These are phyloP conservation scores for Galerina sulciceps DNA, from an alignment of 768 basidiomycete genomes.

Conservation along the genomic window DNA sequence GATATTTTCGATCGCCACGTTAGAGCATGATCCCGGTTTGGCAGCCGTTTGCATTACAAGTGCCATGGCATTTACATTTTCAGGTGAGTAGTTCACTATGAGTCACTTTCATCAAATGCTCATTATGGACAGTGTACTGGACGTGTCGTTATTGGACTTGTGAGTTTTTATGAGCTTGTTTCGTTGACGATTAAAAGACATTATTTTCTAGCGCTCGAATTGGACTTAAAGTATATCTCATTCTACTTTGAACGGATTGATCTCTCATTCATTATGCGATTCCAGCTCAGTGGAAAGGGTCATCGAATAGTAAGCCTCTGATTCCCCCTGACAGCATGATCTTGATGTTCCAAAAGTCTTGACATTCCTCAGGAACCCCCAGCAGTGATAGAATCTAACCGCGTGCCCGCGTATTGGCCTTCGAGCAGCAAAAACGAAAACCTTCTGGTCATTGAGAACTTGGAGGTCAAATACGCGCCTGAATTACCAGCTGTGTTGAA, in stretches of 20 bases:
- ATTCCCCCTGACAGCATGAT: conserved; percentile 67
- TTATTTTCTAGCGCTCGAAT: conserved; percentile 57
- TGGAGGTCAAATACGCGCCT: conserved; percentile 82
- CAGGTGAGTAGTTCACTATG: conserved; percentile 42
- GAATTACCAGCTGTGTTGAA: conserved; percentile 84
- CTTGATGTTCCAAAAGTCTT: conserved; percentile 61
- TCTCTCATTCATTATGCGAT: not conserved
- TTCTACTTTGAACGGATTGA: conserved; percentile 28
- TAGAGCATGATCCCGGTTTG: conserved; percentile 55
- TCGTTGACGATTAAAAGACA: conserved; percentile 46
- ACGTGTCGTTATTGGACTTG: conserved; percentile 55
- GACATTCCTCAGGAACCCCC: conserved; percentile 89
- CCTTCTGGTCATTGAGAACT: conserved; percentile 71
- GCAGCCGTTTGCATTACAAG: conserved; percentile 80
- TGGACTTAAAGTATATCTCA: conserved; percentile 70
- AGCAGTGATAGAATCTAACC: conserved; percentile 68
- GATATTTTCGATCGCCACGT: conserved; percentile 71
- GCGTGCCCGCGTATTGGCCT: conserved; percentile 93
- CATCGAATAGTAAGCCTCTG: conserved; percentile 69
- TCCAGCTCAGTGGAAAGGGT: conserved; percentile 86
- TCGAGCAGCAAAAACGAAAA: conserved; percentile 62
- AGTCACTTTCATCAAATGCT: not conserved
- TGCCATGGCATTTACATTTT: conserved; percentile 54
- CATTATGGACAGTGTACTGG: conserved; percentile 47
- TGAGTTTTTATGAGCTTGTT: conserved; percentile 26